These are phyloP conservation scores for Asparagopsis taxiformis DNA, from an alignment of 31 red algal species.

Conservation along the genomic window DNA sequence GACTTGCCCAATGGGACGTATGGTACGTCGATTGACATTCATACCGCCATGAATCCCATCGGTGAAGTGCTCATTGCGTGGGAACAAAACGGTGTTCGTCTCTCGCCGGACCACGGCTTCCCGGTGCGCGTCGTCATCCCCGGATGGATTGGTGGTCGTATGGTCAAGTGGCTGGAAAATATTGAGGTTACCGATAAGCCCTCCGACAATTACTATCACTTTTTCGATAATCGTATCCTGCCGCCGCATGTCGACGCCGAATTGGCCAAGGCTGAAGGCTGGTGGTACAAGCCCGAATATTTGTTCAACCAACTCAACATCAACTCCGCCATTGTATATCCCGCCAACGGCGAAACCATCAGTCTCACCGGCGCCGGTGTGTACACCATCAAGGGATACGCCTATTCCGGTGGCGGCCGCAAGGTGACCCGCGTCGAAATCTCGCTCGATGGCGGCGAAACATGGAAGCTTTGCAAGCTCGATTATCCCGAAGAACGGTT, in stretches of 20 bases:
- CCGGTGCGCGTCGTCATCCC: constrained; percentile 95
- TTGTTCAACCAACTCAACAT: constrained; percentile 98
- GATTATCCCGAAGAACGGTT: constrained; percentile 80
- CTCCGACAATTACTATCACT: constrained; percentile 89
- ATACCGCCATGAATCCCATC: constrained; percentile 77
- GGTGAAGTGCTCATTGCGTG: constrained; percentile 94
- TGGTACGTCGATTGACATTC: constrained; percentile 87
- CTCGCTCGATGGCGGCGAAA: too few relatives aligned
- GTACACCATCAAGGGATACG: constrained; percentile 96
- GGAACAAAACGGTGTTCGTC: constrained; percentile 77
- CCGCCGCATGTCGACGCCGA: constrained; percentile 95
- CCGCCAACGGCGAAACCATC: constrained; percentile 84
- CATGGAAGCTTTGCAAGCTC: constrained; percentile 75
- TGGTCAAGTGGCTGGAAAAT: constrained; percentile 95
- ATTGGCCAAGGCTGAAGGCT: constrained; percentile 84
- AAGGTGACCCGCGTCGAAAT: constrained; percentile 97
- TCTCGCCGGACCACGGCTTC: constrained; percentile 92
- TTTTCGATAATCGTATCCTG: constrained; percentile 93
- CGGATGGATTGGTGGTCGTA: constrained; percentile 97
- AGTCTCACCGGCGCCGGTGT: constrained; percentile 62
- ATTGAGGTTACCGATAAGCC: constrained; percentile 78
- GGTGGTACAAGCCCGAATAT: constrained; percentile 97
- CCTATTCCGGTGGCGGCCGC: constrained; percentile 92
- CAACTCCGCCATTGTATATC: constrained; percentile 91
- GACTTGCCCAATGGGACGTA: constrained; percentile 86